phyloP scores from a whole-genome alignment of 805 yeast genomes.

The Pachysolen tannophilus region DNA sequence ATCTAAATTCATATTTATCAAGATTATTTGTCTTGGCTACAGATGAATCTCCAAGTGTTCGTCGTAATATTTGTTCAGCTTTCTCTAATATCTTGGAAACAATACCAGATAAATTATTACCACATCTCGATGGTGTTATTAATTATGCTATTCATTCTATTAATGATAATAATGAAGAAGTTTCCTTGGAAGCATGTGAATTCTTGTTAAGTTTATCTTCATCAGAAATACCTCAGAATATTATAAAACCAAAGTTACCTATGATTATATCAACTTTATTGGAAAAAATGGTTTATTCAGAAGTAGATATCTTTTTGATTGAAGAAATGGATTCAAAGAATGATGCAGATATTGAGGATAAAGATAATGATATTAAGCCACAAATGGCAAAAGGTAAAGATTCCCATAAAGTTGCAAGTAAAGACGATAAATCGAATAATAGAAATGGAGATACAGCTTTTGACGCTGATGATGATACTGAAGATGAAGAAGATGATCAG shows the following conservation, averaged over 20 bases:
- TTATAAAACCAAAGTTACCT: conserved; percentile 50
- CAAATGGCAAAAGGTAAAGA: conserved; percentile 61
- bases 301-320: conserved; percentile 63
- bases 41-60: conserved; percentile 49
- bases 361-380: conserved; percentile 84
- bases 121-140: conserved; percentile 82
- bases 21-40: conserved; percentile 64
- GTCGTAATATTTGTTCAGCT: conserved; percentile 70
- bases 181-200: conserved; percentile 90
- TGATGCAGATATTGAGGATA: conserved; percentile 71
- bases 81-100: conserved; percentile 65
- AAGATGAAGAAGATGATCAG: conserved; percentile 67
- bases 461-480: conserved; percentile 51
- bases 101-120: conserved; percentile 71
- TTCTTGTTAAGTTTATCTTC: conserved; percentile 73
- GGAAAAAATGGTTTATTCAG: conserved; percentile 80
- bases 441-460: conserved; percentile 26
- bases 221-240: conserved; percentile 44
- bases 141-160: conserved; percentile 78
- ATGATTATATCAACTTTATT: conserved; percentile 71
- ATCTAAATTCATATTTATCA: conserved; percentile 57
- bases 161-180: conserved; percentile 55
- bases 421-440: conserved; percentile 14
- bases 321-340: conserved; percentile 63
- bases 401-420: conserved; percentile 21